Evolutionary conservation across 164 flowering plant genomes (phyloP).

Genomic region (Vitis rotundifolia): DNA sequence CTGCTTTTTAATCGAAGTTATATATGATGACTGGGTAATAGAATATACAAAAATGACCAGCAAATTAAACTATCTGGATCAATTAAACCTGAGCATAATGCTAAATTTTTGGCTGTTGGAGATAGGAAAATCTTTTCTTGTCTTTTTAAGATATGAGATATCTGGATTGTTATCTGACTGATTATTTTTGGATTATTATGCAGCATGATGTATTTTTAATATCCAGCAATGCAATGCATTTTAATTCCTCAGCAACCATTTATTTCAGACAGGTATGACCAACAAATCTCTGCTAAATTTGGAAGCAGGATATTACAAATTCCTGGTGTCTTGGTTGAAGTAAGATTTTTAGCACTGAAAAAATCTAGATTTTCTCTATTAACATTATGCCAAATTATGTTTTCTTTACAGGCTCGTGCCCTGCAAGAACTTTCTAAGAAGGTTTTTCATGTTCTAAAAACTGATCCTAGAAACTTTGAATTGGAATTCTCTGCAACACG

Average conservation of each 20-base stretch:
- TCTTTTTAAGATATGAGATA: too few species aligned
- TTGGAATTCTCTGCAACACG: slow-evolving; percentile 34
- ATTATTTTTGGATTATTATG: slow-evolving; percentile 15
- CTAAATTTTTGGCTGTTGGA: too few species aligned
- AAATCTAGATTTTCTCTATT: background rate
- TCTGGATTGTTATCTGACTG: slow-evolving; percentile 1
- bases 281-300: background rate
- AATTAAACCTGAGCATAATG: too few species aligned
- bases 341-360: background rate
- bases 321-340: background rate
- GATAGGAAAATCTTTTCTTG: too few species aligned
- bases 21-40: too few species aligned
- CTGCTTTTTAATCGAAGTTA: too few species aligned
- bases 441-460: slow-evolving; percentile 52
- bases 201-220: slow-evolving; percentile 75
- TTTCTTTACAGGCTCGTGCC: slow-evolving; percentile 55
- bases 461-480: slow-evolving; percentile 59
- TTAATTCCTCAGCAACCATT: slow-evolving; percentile 52
- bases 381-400: background rate
- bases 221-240: slow-evolving; percentile 71
- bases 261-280: slow-evolving; percentile 64
- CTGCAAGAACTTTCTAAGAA: slow-evolving; percentile 57
- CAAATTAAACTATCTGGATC: too few species aligned
- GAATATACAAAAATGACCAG: too few species aligned
- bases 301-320: background rate